phyloP scores from a whole-genome alignment of 2,329 filamentous ascomycete species.

The Fusarium cyanostomum region DNA sequence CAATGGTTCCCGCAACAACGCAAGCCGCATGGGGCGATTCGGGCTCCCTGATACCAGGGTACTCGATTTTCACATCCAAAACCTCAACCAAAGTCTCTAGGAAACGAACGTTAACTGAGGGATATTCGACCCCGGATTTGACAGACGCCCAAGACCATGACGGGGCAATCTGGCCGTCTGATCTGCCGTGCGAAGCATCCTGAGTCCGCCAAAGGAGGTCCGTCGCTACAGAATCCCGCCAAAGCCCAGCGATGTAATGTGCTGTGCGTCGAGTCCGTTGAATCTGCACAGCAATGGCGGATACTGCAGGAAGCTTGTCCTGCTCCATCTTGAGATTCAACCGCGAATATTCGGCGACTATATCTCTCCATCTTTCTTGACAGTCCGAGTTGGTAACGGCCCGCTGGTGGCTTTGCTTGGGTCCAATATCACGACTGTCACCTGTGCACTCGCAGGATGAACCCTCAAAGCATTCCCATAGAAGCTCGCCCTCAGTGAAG shows the following conservation, averaged over 20 bases:
- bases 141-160: not conserved
- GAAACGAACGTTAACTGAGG: not conserved
- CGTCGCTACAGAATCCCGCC: not conserved
- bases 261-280: not conserved
- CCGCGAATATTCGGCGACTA: not conserved
- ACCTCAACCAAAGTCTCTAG: not conserved
- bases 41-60: not conserved
- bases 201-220: not conserved
- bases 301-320: not conserved
- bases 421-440: not conserved
- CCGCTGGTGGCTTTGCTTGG: not conserved
- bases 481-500: not conserved
- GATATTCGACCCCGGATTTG: not conserved
- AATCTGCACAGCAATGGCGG: not conserved
- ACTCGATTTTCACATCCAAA: not conserved
- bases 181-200: not conserved
- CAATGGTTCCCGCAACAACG: not conserved
- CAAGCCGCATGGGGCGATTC: not conserved
- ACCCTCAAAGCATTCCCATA: not conserved
- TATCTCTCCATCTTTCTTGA: not conserved
- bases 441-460: not conserved
- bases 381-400: not conserved
- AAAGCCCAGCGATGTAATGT: not conserved
- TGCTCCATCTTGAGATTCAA: not conserved
- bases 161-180: not conserved